phyloP scores from a whole-genome alignment of 1,284 basidiomycete genomes.

The Ganoderma resinaceum region DNA sequence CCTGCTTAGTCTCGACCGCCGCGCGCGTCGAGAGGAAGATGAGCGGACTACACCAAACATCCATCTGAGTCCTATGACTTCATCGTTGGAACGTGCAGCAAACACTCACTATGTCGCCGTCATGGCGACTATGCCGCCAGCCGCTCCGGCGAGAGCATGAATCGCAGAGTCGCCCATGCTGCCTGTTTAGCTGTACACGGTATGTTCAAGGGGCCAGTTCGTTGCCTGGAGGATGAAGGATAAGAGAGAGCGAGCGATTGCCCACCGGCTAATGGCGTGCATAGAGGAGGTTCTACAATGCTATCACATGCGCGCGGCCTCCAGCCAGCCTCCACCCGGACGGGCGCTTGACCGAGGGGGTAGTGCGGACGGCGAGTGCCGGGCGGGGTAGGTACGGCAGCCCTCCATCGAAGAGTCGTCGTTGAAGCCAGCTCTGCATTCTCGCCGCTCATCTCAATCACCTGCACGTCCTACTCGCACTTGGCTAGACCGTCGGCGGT shows the following conservation, averaged over 20 bases:
- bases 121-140: conserved; percentile 93
- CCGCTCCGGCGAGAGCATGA: conserved; percentile 89
- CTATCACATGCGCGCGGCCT: conserved; percentile 17
- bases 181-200: not conserved
- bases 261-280: not conserved
- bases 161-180: conserved; percentile 81
- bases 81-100: not conserved
- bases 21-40: conserved; percentile 94
- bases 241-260: not conserved
- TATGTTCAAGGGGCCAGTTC: not conserved
- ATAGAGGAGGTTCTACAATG: not conserved
- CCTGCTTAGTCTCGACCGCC: conserved; percentile 87
- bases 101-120: conserved; percentile 76
- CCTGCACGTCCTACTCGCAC: not conserved
- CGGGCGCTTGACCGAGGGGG: conserved; percentile 3
- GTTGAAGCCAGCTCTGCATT: not conserved
- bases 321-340: not conserved
- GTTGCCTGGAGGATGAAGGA: conserved; percentile 1
- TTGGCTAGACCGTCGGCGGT: not conserved
- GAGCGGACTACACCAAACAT: conserved; percentile 68
- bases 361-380: conserved; percentile 1
- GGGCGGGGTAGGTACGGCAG: not conserved
- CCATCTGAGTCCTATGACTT: conserved; percentile 15
- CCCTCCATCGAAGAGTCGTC: not conserved
- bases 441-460: not conserved